Evolutionary conservation across 352 stramenopile genomes (phyloP), one percentile per base, ranked within the genome.

Genomic region (Phytophthora palmivora): DNA sequence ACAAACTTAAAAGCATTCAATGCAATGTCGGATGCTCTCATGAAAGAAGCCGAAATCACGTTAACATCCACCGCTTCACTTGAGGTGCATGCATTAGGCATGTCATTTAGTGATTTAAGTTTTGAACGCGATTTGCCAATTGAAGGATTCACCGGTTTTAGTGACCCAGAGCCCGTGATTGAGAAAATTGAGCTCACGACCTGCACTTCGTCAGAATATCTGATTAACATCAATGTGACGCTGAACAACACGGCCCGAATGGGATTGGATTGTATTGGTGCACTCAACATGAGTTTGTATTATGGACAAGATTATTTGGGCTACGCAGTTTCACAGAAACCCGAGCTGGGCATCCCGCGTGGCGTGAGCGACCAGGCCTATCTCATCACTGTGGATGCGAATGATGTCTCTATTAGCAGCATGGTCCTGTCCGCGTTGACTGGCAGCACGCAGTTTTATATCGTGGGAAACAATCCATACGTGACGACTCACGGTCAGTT

Each of bases 231-330:
- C 61, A 86, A 90, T 57, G 72, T 82, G 22, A 84, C 70, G 2
- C 53, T 90, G 26, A 45, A 74, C 43, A 85, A 86, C 59, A 70
- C 71, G 38, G 73, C 74, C 12, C 60, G 72, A 46, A 67, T 88
- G 42, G 80, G 78, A 6, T 60, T 88, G 48, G 62, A 83, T 22
- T 73, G 76, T 37, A 75, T 92, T 30, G 83, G 79, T 15, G 63
- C 64, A 36, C 70, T 92, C 59, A 92, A 92, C 60, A 68, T 92
- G 65, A 89, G 66, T 44, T 30, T 92, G 12, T 89, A 89, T 72
- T 83, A 82, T 54, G 58, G 70, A 6, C 49, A 87, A 19, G 52
- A 84, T 15, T 90, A 87, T 49, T 56, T 92, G 21, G 82, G 82
- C 52, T 88, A 85, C 63, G 78, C 78, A 0, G 16, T 87, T 14